phyloP scores from a whole-genome alignment of 176 grass and related monocot species.

The Dactylis glomerata region DNA sequence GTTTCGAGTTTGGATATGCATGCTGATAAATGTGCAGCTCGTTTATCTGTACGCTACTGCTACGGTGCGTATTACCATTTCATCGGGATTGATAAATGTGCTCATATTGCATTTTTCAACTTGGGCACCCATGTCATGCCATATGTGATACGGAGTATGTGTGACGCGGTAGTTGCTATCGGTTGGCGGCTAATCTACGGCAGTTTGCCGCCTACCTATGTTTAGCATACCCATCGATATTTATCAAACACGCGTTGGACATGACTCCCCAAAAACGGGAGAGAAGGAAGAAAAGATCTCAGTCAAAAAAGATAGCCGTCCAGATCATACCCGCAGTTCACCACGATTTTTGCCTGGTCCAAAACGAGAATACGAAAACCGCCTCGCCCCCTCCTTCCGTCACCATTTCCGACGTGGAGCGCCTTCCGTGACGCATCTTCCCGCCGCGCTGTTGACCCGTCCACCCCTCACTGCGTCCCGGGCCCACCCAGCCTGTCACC shows the following conservation, averaged over 20 bases:
- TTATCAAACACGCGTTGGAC: background rate
- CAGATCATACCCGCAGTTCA: background rate
- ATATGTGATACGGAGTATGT: no score
- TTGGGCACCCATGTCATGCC: background rate
- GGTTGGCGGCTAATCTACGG: background rate
- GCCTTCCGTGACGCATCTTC: conserved; percentile 27
- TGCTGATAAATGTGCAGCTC: background rate
- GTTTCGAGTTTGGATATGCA: background rate
- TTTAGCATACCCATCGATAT: background rate
- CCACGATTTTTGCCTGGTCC: background rate
- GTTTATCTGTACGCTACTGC: background rate
- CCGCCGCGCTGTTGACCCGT: conserved; percentile 18
- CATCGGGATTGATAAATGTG: background rate
- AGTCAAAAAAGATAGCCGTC: background rate
- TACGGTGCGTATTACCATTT: background rate
- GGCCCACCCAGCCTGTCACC: conserved; percentile 18
- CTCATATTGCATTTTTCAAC: background rate
- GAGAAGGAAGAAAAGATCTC: background rate
- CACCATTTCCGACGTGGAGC: conserved; percentile 19
- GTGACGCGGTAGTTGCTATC: background rate
- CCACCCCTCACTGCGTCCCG: background rate
- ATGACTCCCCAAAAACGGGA: background rate
- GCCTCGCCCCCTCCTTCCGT: background rate
- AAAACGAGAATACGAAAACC: background rate
- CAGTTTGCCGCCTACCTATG: background rate